Base-by-base conservation (phyloP, 768 basidiomycete genomes). In the Psilocybe tampanensis region DNA sequence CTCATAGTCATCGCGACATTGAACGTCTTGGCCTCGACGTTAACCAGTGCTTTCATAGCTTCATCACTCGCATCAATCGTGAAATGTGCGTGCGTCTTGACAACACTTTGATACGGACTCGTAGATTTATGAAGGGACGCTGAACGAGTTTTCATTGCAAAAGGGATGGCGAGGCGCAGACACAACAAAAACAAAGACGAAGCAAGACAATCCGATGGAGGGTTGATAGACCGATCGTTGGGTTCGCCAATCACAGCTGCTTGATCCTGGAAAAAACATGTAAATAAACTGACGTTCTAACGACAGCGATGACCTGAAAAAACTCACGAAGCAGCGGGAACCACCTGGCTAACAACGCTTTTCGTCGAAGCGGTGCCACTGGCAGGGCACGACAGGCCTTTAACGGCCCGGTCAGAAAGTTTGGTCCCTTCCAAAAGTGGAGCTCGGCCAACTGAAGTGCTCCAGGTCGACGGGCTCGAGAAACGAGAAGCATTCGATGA, bases 271-370 rank as follows among this genome's bases (percentile, higher is more conserved):
- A n/a, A 13, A n/a, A 39, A 13, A 5, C 6, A 13, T 3, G 12
- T 39, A 4, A 39, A 13, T n/a, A 39, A n/a, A 4, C 3, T 6
- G 36, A 13, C 36, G 4, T 39, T 39, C 4, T 15, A 39, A 5
- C 26, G 12, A 33, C 13, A 18, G 15, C 18, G 26, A 33, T 39
- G 23, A 51, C 23, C 13, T 12, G 11, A 33, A 19, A 22, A 23
- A 22, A 54, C 55, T 59, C 44, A 62, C 61, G 51, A 41, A 12
- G 61, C 44, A 24, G 56, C 58, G 7, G 58, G 26, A 15, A 63
- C 39, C 1, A 48, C 59, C 23, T 59, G 42, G 26, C 60, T 49
- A 3, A 52, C 23, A 21, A 63, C 24, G n/a, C 12, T 43, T 47
- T 59, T 44, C 26, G 52, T 39, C 2, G 49, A 49, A 36, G 34